Evolutionary conservation across 495 filamentous ascomycete species (phyloP), one percentile per base, ranked within the genome.

Genomic region (Aspergillus nanangensis): DNA sequence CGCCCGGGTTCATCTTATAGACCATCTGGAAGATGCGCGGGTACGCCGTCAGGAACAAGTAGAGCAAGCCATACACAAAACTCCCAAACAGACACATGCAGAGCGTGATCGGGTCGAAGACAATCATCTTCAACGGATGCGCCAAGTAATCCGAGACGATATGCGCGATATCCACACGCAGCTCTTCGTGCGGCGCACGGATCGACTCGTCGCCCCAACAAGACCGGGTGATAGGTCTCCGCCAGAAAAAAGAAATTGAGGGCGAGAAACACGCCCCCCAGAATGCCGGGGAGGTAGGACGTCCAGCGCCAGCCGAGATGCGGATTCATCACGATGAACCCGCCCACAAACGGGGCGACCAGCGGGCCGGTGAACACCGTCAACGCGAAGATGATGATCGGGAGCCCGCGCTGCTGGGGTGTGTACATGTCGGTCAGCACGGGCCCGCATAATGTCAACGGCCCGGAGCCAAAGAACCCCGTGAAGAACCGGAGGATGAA

Each of bases 61-160:
- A 83, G 53, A 78, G 73, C 7, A 82, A 55, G 14, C 80, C 81
- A 61, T 81, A 83, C 4, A 82, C 58, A 48, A 77, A 82, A 40
- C 69, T 69, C 0, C 32, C 38, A 33, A 42, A 90, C 40, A 90
- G 65, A 23, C 79, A 86, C 5, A 90, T 59, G 0, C 84, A 60
- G 0, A 84, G 66, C 24, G 91, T 82, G 45, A 92, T 90, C 9
- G 88, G 88, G 61, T 92, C 88, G 38, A 71, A 74, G 53, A 90
- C 73, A 5, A 94, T 74, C 50, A 92, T 79, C 5, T 61, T 56
- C 10, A 72, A 25, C n/a, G 70, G 70, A 2, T 62, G 52, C 7
- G 56, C 61, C 1, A 74, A 50, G 13, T 63, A 65, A 3, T 66
- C 59, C 7, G 56, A 57, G 18, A 59, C 47, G 55, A 72, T 52